phyloP scores from a whole-genome alignment of 83 land plant genomes.

The Diphasiastrum complanatum region DNA sequence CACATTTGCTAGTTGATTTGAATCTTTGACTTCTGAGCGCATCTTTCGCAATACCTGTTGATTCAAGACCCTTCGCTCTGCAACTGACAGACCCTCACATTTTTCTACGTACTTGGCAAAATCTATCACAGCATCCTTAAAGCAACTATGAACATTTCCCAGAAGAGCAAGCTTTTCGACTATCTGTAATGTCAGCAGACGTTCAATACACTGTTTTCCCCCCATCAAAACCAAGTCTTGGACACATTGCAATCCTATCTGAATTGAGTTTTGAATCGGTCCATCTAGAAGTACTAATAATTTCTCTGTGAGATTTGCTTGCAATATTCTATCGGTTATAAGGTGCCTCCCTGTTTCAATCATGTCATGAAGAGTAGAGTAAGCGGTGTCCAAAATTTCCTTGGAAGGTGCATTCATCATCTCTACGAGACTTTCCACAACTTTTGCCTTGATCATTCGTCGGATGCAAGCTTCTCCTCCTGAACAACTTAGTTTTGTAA shows the following conservation, averaged over 20 bases:
- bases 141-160: conserved; percentile 15
- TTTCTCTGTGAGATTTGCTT: conserved; percentile 17
- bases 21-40: conserved; percentile 15
- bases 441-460: conserved; percentile 19
- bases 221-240: conserved; percentile 38
- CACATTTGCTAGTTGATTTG: too few relatives aligned
- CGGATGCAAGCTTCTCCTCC: conserved; percentile 36
- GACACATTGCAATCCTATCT: conserved; percentile 24
- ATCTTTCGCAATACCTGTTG: conserved; percentile 29
- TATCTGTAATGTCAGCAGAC: conserved; percentile 20
- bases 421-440: conserved; percentile 26
- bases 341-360: conserved; percentile 26
- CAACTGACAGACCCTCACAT: conserved; percentile 24
- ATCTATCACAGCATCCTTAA: conserved; percentile 16
- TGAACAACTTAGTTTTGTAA: conserved; percentile 34
- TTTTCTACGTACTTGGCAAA: conserved; percentile 28
- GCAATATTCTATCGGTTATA: conserved; percentile 20
- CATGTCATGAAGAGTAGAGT: conserved; percentile 33
- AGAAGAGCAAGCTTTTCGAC: conserved; percentile 31
- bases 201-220: conserved; percentile 33
- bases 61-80: conserved; percentile 32
- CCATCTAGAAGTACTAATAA: conserved; percentile 22
- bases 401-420: conserved; percentile 26
- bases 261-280: conserved; percentile 18
- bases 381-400: conserved; percentile 35